Base-by-base conservation (phyloP, 352 stramenopile species). In the Aphanomyces stellatus region DNA sequence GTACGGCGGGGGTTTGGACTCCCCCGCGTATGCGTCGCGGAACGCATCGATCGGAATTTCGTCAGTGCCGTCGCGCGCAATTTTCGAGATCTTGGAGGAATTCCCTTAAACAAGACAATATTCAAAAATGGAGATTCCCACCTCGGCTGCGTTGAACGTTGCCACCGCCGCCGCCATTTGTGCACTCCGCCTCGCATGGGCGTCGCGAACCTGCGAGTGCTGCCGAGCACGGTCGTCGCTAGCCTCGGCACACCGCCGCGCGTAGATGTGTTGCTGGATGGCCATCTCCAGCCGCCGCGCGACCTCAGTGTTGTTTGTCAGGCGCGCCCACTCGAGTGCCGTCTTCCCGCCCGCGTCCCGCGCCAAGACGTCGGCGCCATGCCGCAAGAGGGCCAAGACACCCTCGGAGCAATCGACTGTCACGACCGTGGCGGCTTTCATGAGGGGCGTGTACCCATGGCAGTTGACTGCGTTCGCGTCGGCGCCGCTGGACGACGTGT, bases 401-500 rank as follows among this genome's bases (percentile, higher is more conserved):
- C 4, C 40, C 13, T 64, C 60, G 4, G 22, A 65, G 5, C 27
- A 30, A 31, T 72, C 46, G 30, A 43, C 11, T 5, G 19, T 4
- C 31, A 8, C 33, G 15, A 72, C 75, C 1, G 80, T 81, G 30
- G 90, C 79, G 13, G 84, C 80, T 60, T 89, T 90, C 80, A 91
- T 92, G 22, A 92, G 64, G 28, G 82, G 73, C 8, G 84, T 90
- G 66, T 87, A 88, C 3, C 84, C 82, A 33, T 81, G 76, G 27
- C 69, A 64, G 53, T 80, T 92, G 22, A 63, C 51, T 4, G 57
- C 67, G 51, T 89, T 72, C 48, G 90, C 84, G 1, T 81, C 87
- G 28, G 84, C 69, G 4, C 80, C 84, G 11, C 78, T 88, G n/a
- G n/a, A 56, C 5, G 62, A 25, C 13, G 17, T 24, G 33, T 62